Evolutionary conservation across 106 monocot genomes (phyloP).

Genomic region (Amphibolis antarctica): DNA sequence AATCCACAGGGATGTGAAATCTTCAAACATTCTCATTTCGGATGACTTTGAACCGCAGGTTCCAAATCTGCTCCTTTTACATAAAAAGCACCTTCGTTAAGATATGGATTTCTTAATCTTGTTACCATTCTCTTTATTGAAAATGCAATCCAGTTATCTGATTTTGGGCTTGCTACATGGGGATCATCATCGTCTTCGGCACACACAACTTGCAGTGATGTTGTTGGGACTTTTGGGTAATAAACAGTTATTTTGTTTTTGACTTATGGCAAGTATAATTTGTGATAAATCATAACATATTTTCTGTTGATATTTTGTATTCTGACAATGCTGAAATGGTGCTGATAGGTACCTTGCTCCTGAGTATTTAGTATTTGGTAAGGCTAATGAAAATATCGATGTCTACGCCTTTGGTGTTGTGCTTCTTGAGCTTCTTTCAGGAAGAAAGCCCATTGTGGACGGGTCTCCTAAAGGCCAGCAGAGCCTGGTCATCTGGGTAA

Average conservation of each 20-base stretch:
- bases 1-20: conserved; percentile 36
- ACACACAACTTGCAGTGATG: conserved; percentile 9
- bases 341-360: conserved; percentile 20
- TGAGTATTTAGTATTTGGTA: conserved; percentile 17
- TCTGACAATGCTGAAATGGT: background rate
- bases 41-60: conserved; percentile 40
- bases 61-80: background rate
- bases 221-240: conserved; percentile 25
- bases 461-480: conserved; percentile 10
- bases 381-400: conserved; percentile 21
- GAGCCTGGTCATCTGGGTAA: conserved; percentile 27
- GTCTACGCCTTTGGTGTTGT: conserved; percentile 27
- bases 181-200: conserved; percentile 16
- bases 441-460: conserved; percentile 19
- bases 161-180: conserved; percentile 33
- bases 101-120: too few relatives aligned
- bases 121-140: too few relatives aligned
- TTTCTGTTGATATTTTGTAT: background rate
- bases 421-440: conserved; percentile 26
- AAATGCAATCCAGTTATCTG: conserved; percentile 19
- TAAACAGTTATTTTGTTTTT: background rate
- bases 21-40: conserved; percentile 42
- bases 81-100: background rate
- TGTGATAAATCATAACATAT: too few relatives aligned
- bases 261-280: too few relatives aligned